Evolutionary conservation across 768 basidiomycete species (phyloP), one percentile per base, ranked within the genome.

Genomic region (Boletus vermiculosoides): DNA sequence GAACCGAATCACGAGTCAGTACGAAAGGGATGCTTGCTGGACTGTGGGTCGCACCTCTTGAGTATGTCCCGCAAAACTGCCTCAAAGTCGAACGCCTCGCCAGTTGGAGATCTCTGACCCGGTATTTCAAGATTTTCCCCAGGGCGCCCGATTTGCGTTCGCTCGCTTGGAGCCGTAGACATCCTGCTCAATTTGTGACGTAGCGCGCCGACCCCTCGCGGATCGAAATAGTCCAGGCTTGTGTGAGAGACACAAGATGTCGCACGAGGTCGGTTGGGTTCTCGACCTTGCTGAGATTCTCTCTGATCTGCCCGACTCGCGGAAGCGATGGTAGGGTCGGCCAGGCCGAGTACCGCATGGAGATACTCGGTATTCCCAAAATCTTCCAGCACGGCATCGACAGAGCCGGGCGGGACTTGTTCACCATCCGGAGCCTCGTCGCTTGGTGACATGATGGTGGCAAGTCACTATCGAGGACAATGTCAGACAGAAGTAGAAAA

Each of bases 221-320:
- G 82, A 66, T 87, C 84, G 61, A 86, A 85, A 60, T 76, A 77
- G 45, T 78, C 80, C 20, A 82, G 55, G 25, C 73, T 68, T 4
- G 82, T 77, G 54, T 64, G 73, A 48, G 73, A 78, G 15, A 57
- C 31, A n/a, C 4, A 46, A 10, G 66, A 50, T 3, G 5, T 16
- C 0, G 60, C 42, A 10, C 54, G 55, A 34, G 55, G 51, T 41
- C 48, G 36, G 31, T 15, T 31, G 31, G 4, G 16, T 53, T 18
- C 36, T 28, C 7, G 56, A 23, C 10, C 25, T 33, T 28, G 50
- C 28, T 50, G 59, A 22, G 33, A 23, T 3, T 44, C 51, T 40
- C 37, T 37, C 30, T 30, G 30, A 33, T 18, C 46, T n/a, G 18
- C 9, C n/a, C 7, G 39, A 47, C 56, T 36, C 2, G 28, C 16